Base-by-base conservation (phyloP, 1,284 basidiomycete genomes). In the Rhodotorula sp. region DNA sequence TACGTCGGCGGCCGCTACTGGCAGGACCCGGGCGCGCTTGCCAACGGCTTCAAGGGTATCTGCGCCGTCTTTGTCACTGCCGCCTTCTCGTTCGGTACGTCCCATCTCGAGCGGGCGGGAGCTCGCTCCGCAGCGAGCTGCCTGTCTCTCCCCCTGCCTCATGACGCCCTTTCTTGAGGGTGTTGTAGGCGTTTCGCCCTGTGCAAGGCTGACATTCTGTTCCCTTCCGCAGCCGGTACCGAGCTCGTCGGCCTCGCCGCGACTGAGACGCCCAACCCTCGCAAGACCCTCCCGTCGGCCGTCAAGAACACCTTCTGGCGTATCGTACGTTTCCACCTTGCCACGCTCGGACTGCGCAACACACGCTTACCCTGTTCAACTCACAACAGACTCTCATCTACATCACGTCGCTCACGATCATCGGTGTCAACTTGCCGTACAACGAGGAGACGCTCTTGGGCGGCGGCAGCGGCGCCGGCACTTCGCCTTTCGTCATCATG, bases 181-280 rank as follows among this genome's bases (percentile, higher is more conserved):
- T 14, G 27, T 12, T 56, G 41, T 34, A n/a, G n/a, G n/a, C n/a
- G n/a, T n/a, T n/a, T n/a, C n/a, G n/a, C n/a, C n/a, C n/a, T 56
- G 41, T 34, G 34, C 34, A 34, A 34, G 34, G 34, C 34, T 34
- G 34, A 34, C 34, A 5, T 34, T 34, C 34, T 34, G 34, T 34
- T 34, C 34, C 34, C 5, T 34, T 34, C 34, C 34, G 34, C 34
- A 34, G 34, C 48, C 48, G 78, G 81, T 58, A 81, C 78, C 19
- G 75, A 80, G 73, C 74, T 93, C 87, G 61, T 91, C 85, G 89
- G 89, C 89, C 73, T 87, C 83, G 74, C 88, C 83, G 79, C 85
- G 83, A 76, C 91, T 87, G 70, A 90, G 85, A 84, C 84, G 5
- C 80, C 80, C 67, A 82, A 85, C 78, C 83, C 84, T 13, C 79